These are phyloP conservation scores for Psilocybe mexicana DNA, from an alignment of 1,284 basidiomycete genomes.

Conservation along the genomic window DNA sequence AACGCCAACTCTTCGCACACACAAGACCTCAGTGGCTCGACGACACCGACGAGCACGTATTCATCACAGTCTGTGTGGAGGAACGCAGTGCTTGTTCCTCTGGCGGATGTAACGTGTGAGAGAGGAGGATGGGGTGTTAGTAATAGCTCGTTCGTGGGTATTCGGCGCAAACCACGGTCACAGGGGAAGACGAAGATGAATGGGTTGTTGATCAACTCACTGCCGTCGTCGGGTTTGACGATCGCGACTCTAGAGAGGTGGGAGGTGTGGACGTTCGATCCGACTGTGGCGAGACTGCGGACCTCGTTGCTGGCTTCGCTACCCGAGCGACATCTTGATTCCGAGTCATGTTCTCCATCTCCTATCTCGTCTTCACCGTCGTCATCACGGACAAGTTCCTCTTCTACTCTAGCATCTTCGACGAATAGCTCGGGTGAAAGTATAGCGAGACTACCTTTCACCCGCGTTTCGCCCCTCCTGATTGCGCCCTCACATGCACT, in stretches of 20 bases:
- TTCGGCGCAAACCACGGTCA: constrained; percentile 61
- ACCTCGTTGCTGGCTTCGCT: constrained; percentile 54
- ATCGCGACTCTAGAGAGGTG: constrained; percentile 69
- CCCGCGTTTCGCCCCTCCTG: constrained; percentile 66
- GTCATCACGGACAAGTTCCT: constrained; percentile 24
- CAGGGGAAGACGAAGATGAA: constrained; percentile 33
- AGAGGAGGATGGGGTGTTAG: constrained; percentile 73
- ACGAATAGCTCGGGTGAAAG: constrained; percentile 18
- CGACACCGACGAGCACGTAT: constrained; percentile 28
- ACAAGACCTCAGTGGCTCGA: constrained; percentile 37
- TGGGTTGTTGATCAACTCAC: constrained; percentile 20
- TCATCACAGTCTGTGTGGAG: constrained; percentile 47
- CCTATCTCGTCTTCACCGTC: constrained; percentile 4
- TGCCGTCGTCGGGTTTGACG: constrained; percentile 49
- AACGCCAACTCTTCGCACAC: constrained; percentile 27
- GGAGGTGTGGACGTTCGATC: constrained; percentile 79
- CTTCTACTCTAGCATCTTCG: constrained; percentile 13
- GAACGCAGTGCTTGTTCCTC: constrained; percentile 51
- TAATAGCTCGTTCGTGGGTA: constrained; percentile 56
- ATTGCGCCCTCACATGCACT: constrained; percentile 51
- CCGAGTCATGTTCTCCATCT: background rate
- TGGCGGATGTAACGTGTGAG: constrained; percentile 64
- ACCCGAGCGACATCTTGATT: constrained; percentile 18
- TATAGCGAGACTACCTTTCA: constrained; percentile 72
- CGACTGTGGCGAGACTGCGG: constrained; percentile 45